Evolutionary conservation across 169 alveolate genomes (phyloP), one percentile per base, ranked within the genome.

Genomic region (Babesia divergens): DNA sequence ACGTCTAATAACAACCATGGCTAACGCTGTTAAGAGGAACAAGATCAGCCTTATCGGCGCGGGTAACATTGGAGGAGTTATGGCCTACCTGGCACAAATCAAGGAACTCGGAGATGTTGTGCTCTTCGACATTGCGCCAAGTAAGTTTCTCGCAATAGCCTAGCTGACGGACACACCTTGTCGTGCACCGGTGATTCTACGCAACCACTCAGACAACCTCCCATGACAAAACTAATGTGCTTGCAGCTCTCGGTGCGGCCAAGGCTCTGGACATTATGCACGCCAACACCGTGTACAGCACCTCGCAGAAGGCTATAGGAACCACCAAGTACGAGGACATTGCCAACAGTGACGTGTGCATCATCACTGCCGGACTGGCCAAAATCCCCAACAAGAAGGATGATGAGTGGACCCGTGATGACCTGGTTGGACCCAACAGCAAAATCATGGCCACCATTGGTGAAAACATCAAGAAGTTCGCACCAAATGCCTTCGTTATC

Each of bases 331-430:
- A 84, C 37, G 81, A 84, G 44, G 89, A 90, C 65, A 84, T 90
- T 32, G 74, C 74, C 37, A 86, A 75, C 50, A 80, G 94, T 8
- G 95, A 90, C 60, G 94, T 92, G 18, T 84, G 91, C 49, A 89
- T 92, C 11, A 85, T 92, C 55, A 88, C 95, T 22, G 93, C 95
- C 28, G 96, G 96, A 29, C 40, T 74, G 77, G 84, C 84, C 7
- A 74, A 34, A 40, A 8, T 46, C 26, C 75, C 84, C 9, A 32
- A 35, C 53, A 74, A 62, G 59, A 56, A 55, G 49, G 66, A 92
- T 38, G 93, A 91, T 14, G 92, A 90, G 37, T 86, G 89, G 95
- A 89, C 84, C 18, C 84, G 96, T 69, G 92, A 89, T 58, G 96
- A 91, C 65, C 71, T 91, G 29, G 84, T 91, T 1, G 86, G 86